Conservation (phyloP, 306 rosid species). For the Inga leiocalycina region DNA sequence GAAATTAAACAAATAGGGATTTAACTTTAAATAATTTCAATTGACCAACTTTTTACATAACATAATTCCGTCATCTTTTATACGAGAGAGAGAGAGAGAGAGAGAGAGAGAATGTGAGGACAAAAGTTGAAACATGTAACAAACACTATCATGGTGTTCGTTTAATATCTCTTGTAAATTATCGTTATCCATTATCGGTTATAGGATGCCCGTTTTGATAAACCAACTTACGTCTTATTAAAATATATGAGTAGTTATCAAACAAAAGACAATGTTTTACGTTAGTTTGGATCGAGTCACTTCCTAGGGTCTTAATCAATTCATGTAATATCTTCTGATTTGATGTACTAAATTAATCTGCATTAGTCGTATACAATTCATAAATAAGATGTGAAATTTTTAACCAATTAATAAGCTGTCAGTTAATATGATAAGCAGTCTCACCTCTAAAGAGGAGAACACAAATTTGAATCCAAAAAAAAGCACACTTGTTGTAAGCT, state of each 20-base stretch:
- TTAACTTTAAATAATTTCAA: background rate
- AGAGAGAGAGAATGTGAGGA: background rate
- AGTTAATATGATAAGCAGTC: no score
- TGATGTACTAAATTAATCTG: background rate
- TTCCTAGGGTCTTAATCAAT: background rate
- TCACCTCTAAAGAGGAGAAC: no score
- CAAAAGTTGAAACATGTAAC: background rate
- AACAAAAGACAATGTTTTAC: background rate
- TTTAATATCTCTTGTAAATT: slow-evolving; percentile 8
- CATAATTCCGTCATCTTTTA: background rate
- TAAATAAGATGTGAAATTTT: background rate
- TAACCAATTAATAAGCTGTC: no score
- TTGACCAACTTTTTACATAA: background rate
- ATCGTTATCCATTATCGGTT: background rate
- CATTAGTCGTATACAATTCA: background rate
- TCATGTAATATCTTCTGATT: background rate
- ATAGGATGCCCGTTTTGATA: background rate
- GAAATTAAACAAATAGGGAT: background rate
- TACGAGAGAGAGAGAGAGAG: background rate
- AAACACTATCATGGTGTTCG: slow-evolving; percentile 8
- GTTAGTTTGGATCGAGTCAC: no score
- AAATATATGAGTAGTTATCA: no score
- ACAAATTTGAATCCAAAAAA: no score
- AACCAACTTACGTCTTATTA: background rate
- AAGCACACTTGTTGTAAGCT: no score